Conservation (phyloP, 805 yeast genomes). For the Kluyveromyces dobzhanskii region DNA sequence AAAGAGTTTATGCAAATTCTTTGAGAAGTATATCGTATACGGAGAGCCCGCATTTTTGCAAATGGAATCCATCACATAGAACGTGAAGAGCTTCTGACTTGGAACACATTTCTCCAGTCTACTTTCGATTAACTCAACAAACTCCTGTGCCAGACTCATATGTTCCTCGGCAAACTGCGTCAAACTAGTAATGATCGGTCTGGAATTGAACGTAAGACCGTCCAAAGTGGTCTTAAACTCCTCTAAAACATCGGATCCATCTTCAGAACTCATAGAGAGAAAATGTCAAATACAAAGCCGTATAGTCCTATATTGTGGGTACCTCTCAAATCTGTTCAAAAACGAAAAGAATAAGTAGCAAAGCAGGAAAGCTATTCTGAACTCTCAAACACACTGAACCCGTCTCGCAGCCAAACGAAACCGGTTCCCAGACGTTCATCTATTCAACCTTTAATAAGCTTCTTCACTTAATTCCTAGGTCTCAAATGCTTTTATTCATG, state of each 20-base stretch:
- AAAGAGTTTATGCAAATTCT: conserved; percentile 52
- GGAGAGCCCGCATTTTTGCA: conserved; percentile 89
- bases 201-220: conserved; percentile 78
- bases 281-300: too few relatives aligned
- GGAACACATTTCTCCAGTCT: conserved; percentile 76
- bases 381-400: too few relatives aligned
- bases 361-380: too few relatives aligned
- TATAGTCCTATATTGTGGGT: too few relatives aligned
- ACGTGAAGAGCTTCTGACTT: conserved; percentile 70
- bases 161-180: conserved; percentile 86
- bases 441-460: too few relatives aligned
- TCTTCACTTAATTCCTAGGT: too few relatives aligned
- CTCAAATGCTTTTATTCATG: too few relatives aligned
- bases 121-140: conserved; percentile 64
- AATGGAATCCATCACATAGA: conserved; percentile 83
- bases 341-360: too few relatives aligned
- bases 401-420: too few relatives aligned
- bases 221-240: conserved; percentile 67
- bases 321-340: too few relatives aligned
- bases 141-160: conserved; percentile 63
- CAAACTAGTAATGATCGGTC: conserved; percentile 79
- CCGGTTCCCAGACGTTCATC: too few relatives aligned
- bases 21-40: conserved; percentile 73
- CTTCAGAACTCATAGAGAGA: conserved; percentile 7
- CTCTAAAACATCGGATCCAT: conserved; percentile 31